A percentile compares a stretch with the other conserved stretches of the same genome.
These are phyloP conservation scores for Knufia petricola DNA, from an alignment of 2,329 filamentous ascomycete species.

Conservation along the genomic window DNA sequence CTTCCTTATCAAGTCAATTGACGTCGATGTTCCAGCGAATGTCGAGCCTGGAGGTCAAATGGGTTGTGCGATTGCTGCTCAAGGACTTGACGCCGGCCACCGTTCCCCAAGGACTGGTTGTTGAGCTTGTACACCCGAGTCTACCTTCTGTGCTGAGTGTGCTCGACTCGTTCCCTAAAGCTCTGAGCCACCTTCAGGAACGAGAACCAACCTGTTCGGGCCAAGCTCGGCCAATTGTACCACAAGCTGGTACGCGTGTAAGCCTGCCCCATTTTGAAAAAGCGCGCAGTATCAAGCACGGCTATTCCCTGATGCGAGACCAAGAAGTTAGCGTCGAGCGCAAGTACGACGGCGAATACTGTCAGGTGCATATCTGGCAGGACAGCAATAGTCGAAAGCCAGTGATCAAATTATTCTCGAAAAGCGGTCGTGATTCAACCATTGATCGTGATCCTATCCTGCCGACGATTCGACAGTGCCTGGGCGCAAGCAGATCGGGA, in stretches of 20 bases:
- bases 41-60: slow-evolving; percentile 65
- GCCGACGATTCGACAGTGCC: slow-evolving; percentile 51
- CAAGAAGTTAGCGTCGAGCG: slow-evolving; percentile 52
- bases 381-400: slow-evolving; percentile 34
- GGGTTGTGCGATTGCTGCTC: slow-evolving; percentile 71
- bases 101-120: background rate
- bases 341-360: slow-evolving; percentile 84
- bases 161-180: slow-evolving; percentile 50
- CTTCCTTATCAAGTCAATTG: slow-evolving; percentile 39
- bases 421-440: slow-evolving; percentile 73
- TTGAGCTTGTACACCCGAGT: slow-evolving; percentile 38
- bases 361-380: slow-evolving; percentile 73
- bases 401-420: slow-evolving; percentile 74
- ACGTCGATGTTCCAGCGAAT: slow-evolving; percentile 51
- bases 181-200: slow-evolving; percentile 10
- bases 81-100: slow-evolving; percentile 51
- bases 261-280: slow-evolving; percentile 51
- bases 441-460: slow-evolving; percentile 55
- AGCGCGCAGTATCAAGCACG: slow-evolving; percentile 61
- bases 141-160: slow-evolving; percentile 49
- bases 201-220: background rate
- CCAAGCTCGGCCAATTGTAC: slow-evolving; percentile 32
- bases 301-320: slow-evolving; percentile 47
- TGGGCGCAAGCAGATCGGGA: slow-evolving; percentile 49
- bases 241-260: slow-evolving; percentile 48